Evolutionary conservation across 257 asterid species (phyloP), one percentile per base, ranked within the genome.

Genomic region (Solanum chiquidenum): DNA sequence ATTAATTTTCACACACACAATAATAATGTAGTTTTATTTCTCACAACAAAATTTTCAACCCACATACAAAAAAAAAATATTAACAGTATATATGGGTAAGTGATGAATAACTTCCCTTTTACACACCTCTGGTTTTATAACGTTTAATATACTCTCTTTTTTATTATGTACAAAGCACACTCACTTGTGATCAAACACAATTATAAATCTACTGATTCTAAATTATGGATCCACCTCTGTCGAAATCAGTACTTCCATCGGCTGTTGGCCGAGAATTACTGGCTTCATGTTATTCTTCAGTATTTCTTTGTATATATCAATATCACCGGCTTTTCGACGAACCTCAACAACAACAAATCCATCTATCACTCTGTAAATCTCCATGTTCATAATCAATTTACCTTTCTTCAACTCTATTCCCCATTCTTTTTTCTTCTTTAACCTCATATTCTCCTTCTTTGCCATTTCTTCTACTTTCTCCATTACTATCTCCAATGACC

Each of bases 331-430:
- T 69, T 87, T 91, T 83, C 92, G 85, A 58, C 90, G 94, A 62
- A 88, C 94, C 86, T 95, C 98, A 83, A 96, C 94, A 2, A 96
- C 94, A 1, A 91, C 94, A 87, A 95, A 87, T 7, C 55, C 60
- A 21, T 90, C 93, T 0, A 95, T 96, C 89, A 96, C 84, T 74
- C 90, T 94, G 91, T 86, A 86, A 46, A 95, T 89, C 62, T 92
- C 95, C 87, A 96, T 12, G 1, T 88, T 88, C 16, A 94, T 86
- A 1, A 89, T 58, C 89, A 93, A 93, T 83, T 93, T 93, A 86
- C 98, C 98, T 64, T 92, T 88, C 5, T 92, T 94, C 44, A 95
- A 38, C 88, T 94, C 98, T 58, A 93, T 87, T 10, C 93, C 94
- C 79, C 91, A 89, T 5, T 93, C 98, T 35, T 93, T 93, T 20